Base-by-base conservation (phyloP, 306 rosid genomes). In the Hippophae rhamnoides region DNA sequence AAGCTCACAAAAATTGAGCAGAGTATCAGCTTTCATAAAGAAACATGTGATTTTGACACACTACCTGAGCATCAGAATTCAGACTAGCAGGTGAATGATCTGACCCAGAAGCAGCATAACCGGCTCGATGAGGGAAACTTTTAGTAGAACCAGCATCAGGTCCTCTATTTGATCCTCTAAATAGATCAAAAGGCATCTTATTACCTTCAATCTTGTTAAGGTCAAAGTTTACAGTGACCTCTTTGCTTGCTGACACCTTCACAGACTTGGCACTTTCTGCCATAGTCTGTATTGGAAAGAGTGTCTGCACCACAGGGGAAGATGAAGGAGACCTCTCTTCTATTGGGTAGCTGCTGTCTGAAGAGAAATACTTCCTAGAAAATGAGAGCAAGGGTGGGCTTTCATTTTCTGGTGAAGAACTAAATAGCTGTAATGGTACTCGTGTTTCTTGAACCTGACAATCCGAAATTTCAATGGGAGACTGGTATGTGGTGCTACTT, bases 71-170 rank as follows among this genome's bases (percentile, higher is more conserved):
- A 60, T 86, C 93, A 58, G 97, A 86, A 72, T 80, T 89, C 69
- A 89, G 76, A 68, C 93, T 89, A 64, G 93, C 75, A 69, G 97
- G 97, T 41, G 97, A 89, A 76, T 82, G 86, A 78, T 86, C 95
- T 47, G 97, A 89, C 26, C 86, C 77, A 3, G 95, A 86, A 74
- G 97, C 86, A 66, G 86, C 72, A 72, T 86, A 84, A 50, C 89
- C 97, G 71, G 87, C 80, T 72, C 80, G 89, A 71, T 78, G 51
- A 13, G 92, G 95, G 70, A 80, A 73, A 62, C 78, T 81, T 69
- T 71, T 93, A 73, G 67, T 64, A 13, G 86, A 82, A 71, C 78
- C 73, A 54, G 78, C 70, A 13, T 79, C 82, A 43, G 73, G 62
- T 41, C 74, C 78, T 56, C 70, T 83, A 67, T 76, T 77, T 56